phyloP scores from a whole-genome alignment of 306 rosid species.

The Adenanthera pavonina region DNA sequence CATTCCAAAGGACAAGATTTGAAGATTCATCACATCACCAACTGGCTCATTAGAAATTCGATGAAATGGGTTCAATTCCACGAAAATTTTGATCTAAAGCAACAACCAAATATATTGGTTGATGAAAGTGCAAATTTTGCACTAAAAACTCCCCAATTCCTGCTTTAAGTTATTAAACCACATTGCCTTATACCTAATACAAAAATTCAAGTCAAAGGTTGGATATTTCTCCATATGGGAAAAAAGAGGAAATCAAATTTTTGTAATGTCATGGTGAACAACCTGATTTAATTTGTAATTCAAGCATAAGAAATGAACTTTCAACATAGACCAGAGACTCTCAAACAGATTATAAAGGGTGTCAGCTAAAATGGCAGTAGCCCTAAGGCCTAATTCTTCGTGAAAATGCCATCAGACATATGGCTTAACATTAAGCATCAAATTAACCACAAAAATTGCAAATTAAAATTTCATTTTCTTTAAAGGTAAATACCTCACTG shows the following conservation, averaged over 20 bases:
- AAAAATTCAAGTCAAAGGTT: slow-evolving; percentile 12
- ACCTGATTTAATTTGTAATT: neutral
- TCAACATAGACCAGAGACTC: slow-evolving; percentile 8
- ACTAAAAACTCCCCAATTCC: slow-evolving; percentile 2
- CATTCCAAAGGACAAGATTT: neutral
- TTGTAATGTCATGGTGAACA: slow-evolving; percentile 24
- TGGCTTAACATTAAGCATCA: slow-evolving; percentile 35
- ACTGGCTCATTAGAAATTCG: slow-evolving; percentile 13
- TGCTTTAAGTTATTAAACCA: neutral
- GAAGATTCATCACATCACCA: slow-evolving; percentile 23
- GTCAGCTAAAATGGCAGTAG: neutral
- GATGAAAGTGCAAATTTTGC: neutral
- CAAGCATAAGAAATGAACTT: slow-evolving; percentile 27
- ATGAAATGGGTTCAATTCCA: neutral
- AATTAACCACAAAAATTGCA: slow-evolving; percentile 20
- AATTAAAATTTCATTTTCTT: slow-evolving; percentile 10
- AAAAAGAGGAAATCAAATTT: neutral
- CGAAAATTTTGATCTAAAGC: neutral
- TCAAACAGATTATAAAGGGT: neutral
- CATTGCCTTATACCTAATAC: slow-evolving; percentile 10
- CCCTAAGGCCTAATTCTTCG: slow-evolving; percentile 10
- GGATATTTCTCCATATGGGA: slow-evolving; percentile 2
- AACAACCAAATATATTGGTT: neutral
- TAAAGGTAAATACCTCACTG: slow-evolving; percentile 72
- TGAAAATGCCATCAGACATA: slow-evolving; percentile 24